Conservation (phyloP, 768 basidiomycete genomes). For the Tulasnella sp. region DNA sequence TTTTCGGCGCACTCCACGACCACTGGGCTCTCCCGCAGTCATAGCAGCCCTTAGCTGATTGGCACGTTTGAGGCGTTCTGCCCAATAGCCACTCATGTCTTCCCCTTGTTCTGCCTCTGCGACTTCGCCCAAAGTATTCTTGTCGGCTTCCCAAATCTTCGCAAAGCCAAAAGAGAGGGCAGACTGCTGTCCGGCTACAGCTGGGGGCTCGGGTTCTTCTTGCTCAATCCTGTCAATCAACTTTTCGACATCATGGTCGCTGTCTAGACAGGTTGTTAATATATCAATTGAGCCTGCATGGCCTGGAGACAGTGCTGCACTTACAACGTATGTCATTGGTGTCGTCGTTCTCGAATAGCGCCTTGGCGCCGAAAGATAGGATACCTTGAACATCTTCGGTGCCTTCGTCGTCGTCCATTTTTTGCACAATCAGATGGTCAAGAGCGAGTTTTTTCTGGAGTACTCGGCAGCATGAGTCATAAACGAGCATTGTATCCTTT, state of each 20-base stretch:
- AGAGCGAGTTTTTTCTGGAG: constrained; percentile 88
- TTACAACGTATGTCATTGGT: constrained; percentile 16
- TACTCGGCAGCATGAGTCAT: not conserved
- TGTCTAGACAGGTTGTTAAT: constrained; percentile 37
- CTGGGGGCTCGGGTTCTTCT: constrained; percentile 48
- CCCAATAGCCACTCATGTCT: constrained; percentile 63
- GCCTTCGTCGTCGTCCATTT: constrained; percentile 79
- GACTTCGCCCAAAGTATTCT: constrained; percentile 58
- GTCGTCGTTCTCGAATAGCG: constrained; percentile 62
- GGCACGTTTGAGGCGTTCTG: constrained; percentile 35
- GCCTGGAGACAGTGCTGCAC: constrained; percentile 20
- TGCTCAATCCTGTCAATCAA: constrained; percentile 78
- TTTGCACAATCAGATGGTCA: constrained; percentile 92
- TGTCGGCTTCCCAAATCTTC: constrained; percentile 82
- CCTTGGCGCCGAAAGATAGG: constrained; percentile 78
- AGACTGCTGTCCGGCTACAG: constrained; percentile 36
- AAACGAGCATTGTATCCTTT: not conserved
- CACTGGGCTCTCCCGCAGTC: constrained; percentile 44
- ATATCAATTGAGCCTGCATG: constrained; percentile 21
- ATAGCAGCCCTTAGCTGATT: constrained; percentile 39
- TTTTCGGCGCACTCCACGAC: constrained; percentile 64
- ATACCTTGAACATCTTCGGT: constrained; percentile 81
- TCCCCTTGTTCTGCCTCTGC: constrained; percentile 42
- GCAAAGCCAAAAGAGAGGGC: constrained; percentile 71
- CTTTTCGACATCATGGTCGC: constrained; percentile 71